Evolutionary conservation across 2,329 filamentous ascomycete genomes (phyloP).

Genomic region (Botrytis paeoniae): DNA sequence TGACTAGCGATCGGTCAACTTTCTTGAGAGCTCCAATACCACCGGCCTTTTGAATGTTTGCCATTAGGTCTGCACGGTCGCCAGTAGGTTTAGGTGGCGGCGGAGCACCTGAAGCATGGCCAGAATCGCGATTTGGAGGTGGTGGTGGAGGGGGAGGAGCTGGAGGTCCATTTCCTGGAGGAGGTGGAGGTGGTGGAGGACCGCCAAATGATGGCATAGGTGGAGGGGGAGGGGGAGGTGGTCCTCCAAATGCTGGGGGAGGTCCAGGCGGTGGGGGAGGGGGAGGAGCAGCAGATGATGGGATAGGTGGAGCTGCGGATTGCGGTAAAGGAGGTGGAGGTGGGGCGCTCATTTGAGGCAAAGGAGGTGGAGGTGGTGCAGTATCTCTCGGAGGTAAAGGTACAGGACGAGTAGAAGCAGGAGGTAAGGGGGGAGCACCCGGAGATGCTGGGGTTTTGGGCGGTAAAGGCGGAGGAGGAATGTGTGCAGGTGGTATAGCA

Average conservation of each 20-base stretch:
- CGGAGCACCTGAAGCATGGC: constrained; percentile 48
- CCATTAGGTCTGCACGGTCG: constrained; percentile 59
- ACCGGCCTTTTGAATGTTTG: constrained; percentile 68
- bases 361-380: constrained; percentile 41
- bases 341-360: constrained; percentile 36
- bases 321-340: constrained; percentile 42
- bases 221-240: constrained; percentile 47
- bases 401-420: constrained; percentile 50
- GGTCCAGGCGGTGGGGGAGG: constrained; percentile 39
- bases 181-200: constrained; percentile 40
- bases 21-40: constrained; percentile 70
- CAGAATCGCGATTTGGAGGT: constrained; percentile 56
- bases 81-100: constrained; percentile 45
- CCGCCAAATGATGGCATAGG: constrained; percentile 32
- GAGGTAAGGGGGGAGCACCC: constrained; percentile 50
- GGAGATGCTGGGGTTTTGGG: constrained; percentile 45
- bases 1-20: constrained; percentile 66
- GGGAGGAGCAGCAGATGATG: constrained; percentile 38
- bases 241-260: constrained; percentile 38
- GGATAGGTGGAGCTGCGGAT: constrained; percentile 40
- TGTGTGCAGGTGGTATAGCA: constrained; percentile 38
- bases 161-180: constrained; percentile 37
- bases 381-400: constrained; percentile 19
- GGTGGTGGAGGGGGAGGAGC: constrained; percentile 54
- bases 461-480: constrained; percentile 42